Base-by-base conservation (phyloP, 2,329 filamentous ascomycete genomes). In the Stromatinia cepivora region DNA sequence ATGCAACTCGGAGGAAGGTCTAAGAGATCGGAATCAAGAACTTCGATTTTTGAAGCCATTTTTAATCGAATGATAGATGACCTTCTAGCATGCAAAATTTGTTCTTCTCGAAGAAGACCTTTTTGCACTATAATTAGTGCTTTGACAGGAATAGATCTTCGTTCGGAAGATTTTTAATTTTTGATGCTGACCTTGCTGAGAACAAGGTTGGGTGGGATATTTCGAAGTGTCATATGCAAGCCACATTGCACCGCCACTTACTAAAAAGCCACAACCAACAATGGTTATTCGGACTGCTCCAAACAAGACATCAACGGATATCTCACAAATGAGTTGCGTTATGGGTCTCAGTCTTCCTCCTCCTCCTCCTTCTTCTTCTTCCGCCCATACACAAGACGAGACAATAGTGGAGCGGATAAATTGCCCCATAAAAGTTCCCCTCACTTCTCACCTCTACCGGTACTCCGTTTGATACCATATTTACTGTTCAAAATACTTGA, bases 1-100 rank as follows among this genome's bases (percentile, higher is more conserved):
- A 93, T 83, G 77, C 91, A 94, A 76, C 91, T 92, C 1, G 92
- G 92, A 5, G 91, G 91, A 0, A 91, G 82, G 66, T 91, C 86
- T 28, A 93, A 81, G 79, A 69, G 67, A 66, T 57, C 45, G 25
- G 62, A 65, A 65, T 66, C 67, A 39, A 68, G 57, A 28, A 45
- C 13, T 46, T 70, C 36, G 15, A 70, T 67, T 22, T 69, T 69
- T 45, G 64, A 52, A 52, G 66, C 22, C 69, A 68, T 68, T 7
- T 31, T 36, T 54, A 25, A 68, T 46, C 45, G 52, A 58, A 22
- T n/a, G 50, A 42, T 31, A 8, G 15, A 13, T 22, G 13, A 7
- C 20, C 3, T 57, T 36, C 22, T 28, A 13, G 54, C 31, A 31
- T 46, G 17, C 4, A 48, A 20, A 42, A 31, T 8, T 22, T 39